phyloP scores from a whole-genome alignment of 2,329 filamentous ascomycete species.

The Colletotrichum eremochloae region DNA sequence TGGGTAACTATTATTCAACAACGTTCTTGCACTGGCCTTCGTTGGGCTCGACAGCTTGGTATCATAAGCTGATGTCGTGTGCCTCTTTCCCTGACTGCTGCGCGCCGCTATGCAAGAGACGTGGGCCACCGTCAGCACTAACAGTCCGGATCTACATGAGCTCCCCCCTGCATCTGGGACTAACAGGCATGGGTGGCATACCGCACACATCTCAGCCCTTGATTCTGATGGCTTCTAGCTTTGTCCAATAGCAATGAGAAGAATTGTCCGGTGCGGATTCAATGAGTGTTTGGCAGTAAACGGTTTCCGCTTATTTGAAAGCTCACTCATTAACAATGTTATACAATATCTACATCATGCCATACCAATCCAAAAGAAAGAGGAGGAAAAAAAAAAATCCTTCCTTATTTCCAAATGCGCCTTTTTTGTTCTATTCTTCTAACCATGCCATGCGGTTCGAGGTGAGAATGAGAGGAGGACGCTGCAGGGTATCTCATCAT shows the following conservation, averaged over 20 bases:
- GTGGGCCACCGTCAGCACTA: neutral
- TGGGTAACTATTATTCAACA: neutral
- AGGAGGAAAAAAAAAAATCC: neutral
- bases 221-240: neutral
- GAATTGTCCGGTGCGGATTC: neutral
- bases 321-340: neutral
- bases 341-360: neutral
- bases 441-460: slow-evolving; percentile 3
- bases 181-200: neutral
- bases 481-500: slow-evolving; percentile 41
- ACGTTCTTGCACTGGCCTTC: neutral
- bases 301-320: neutral
- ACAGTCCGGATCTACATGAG: too few relatives aligned
- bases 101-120: neutral
- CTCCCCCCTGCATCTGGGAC: neutral
- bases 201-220: neutral
- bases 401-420: neutral
- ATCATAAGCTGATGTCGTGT: neutral
- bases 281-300: neutral
- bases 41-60: neutral
- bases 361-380: neutral
- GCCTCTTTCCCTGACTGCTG: neutral
- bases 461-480: slow-evolving; percentile 20
- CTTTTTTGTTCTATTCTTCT: neutral
- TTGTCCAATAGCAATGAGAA: neutral